phyloP scores from a whole-genome alignment of 768 basidiomycete species.

The Pleurotus ostreatus region DNA sequence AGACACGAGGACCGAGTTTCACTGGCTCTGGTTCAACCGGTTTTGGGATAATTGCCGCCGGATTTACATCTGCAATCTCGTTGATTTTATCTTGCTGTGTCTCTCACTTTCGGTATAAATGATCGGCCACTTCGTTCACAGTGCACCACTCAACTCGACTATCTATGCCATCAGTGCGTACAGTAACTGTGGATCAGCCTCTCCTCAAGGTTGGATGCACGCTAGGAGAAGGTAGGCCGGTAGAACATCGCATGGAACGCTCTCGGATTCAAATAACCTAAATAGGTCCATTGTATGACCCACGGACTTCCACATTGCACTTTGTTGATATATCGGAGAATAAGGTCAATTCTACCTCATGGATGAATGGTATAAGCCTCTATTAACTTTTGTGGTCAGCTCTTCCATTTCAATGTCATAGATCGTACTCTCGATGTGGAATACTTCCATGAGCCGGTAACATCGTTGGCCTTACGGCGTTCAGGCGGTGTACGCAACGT shows the following conservation, averaged over 20 bases:
- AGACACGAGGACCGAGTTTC: slow-evolving; percentile 4
- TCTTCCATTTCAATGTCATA: slow-evolving; percentile 45
- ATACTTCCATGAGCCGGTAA: slow-evolving; percentile 49
- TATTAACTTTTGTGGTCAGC: slow-evolving; percentile 26
- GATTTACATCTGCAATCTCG: slow-evolving; percentile 15
- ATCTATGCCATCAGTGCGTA: slow-evolving; percentile 5
- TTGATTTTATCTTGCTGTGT: slow-evolving; percentile 14
- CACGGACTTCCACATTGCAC: slow-evolving; percentile 47
- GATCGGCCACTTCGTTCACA: slow-evolving; percentile 6
- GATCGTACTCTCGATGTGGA: slow-evolving; percentile 39
- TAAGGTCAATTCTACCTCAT: slow-evolving; percentile 32
- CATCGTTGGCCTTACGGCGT: slow-evolving; percentile 52
- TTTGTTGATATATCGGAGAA: slow-evolving; percentile 64
- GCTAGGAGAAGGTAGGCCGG: slow-evolving; percentile 55
- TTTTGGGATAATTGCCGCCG: slow-evolving; percentile 23
- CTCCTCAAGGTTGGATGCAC: slow-evolving; percentile 50
- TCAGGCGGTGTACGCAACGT: slow-evolving; percentile 41
- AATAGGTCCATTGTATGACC: slow-evolving; percentile 62
- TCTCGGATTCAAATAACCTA: slow-evolving; percentile 15
- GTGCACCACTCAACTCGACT: neutral
- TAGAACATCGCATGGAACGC: slow-evolving; percentile 14
- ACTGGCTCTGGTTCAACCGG: slow-evolving; percentile 16
- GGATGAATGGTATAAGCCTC: neutral
- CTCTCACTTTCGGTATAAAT: slow-evolving; percentile 20
- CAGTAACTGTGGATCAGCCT: slow-evolving; percentile 39